Evolutionary conservation across 306 rosid species (phyloP), one percentile per base, ranked within the genome.

Genomic region (Oxytropis ochrocephala): DNA sequence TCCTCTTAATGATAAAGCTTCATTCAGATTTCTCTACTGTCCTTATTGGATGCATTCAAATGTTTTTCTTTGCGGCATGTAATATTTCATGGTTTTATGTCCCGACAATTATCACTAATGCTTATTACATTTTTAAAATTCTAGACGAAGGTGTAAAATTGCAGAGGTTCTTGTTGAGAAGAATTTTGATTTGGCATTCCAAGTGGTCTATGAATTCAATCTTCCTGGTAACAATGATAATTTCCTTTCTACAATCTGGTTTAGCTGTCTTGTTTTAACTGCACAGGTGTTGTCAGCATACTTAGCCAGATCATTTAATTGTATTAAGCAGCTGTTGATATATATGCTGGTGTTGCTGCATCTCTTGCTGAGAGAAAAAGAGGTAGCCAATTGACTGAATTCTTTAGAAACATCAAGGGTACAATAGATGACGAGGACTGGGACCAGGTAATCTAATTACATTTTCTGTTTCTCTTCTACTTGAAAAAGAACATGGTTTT

Each of bases 161-260:
- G 97, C 96, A 0, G 98, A 94, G 83, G 74, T 85, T 77, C 98
- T 94, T 74, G 98, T 87, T 70, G 98, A 94, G 79, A 94, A 87
- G 82, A 88, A 90, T 76, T 94, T 94, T 82, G 98, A 90, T 78
- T 79, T 94, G 87, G 96, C 98, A 68, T 94, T 94, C 84, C 97
- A 78, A 86, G 83, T 90, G 83, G 81, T 94, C 76, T 90, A 94
- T 84, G 92, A 94, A 81, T 94, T 94, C 77, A 89, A 48, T 72
- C 97, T 94, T 77, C 92, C 97, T 11, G 98, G 98, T 94, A 80
- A 75, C 41, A 35, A 32, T 58, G 29, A 70, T 41, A 33, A 48
- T 70, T 78, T 74, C 29, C 33, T 51, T 38, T 50, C 56, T 57
- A 48, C 36, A 64, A 24, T 63, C 36, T 21, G 32, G 54, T 38